Conservation (phyloP, 1,284 basidiomycete genomes). For the Erythrobasidium hasegawianum region DNA sequence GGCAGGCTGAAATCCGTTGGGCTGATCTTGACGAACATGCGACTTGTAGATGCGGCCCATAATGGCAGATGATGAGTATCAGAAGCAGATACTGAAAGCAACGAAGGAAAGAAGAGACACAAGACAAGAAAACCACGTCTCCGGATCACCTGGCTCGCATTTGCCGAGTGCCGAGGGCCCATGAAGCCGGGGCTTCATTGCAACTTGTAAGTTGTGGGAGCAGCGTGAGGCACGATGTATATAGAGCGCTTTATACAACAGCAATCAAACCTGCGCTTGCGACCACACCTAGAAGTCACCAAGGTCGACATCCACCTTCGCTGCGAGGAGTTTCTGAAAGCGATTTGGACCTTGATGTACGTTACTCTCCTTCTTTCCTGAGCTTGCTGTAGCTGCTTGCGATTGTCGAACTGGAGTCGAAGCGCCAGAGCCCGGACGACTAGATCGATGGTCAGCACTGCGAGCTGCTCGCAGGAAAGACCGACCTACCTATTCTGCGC, state of each 20-base stretch:
- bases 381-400: background rate
- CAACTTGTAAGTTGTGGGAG: no score
- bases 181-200: background rate
- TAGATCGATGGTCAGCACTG: background rate
- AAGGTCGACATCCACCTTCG: conserved; percentile 30
- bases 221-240: no score
- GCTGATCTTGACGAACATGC: conserved; percentile 8
- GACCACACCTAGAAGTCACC: conserved; percentile 23
- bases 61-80: no score
- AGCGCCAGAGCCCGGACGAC: conserved; percentile 20
- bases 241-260: no score
- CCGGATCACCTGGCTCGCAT: no score
- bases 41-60: conserved; percentile 30
- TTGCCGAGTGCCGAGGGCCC: no score
- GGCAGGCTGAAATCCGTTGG: background rate
- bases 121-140: no score
- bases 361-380: background rate
- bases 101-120: no score
- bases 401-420: conserved; percentile 18
- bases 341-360: conserved; percentile 7
- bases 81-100: no score
- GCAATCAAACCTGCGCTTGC: no score
- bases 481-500: background rate
- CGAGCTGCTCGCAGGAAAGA: background rate
- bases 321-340: conserved; percentile 25